A percentile compares a stretch with the other conserved stretches of the same genome.
Evolutionary conservation across 2,329 filamentous ascomycete genomes (phyloP).

Genomic region (Aspergillus uvarum): DNA sequence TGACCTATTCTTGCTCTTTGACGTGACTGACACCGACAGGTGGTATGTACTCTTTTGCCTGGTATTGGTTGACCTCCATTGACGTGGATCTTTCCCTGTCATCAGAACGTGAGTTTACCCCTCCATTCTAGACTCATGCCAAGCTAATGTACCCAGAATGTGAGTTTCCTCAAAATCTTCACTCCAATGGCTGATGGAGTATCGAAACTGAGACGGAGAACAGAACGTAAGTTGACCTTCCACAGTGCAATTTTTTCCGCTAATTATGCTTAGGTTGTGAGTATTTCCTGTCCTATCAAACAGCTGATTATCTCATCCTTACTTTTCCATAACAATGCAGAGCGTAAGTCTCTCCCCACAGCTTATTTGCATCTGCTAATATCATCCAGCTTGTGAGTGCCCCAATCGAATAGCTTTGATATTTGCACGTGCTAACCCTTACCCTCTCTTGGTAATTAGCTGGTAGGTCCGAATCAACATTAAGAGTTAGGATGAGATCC

Average conservation of each 20-base stretch:
- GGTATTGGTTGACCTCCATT: slow-evolving; percentile 6
- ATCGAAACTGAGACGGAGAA: neutral
- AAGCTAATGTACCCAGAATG: neutral
- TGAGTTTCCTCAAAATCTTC: neutral
- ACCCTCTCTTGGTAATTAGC: neutral
- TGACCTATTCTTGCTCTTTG: neutral
- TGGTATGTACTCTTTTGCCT: slow-evolving; percentile 10
- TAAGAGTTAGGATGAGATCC: neutral
- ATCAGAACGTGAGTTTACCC: slow-evolving; percentile 11
- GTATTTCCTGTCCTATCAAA: neutral
- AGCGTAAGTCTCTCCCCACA: slow-evolving; percentile 3
- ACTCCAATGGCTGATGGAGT: neutral
- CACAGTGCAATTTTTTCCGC: neutral
- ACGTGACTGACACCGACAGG: slow-evolving; percentile 12
- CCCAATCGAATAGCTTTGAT: neutral
- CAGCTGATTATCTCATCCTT: neutral
- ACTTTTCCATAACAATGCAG: neutral
- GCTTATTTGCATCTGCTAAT: neutral
- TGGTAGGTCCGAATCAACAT: neutral
- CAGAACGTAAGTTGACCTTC: neutral
- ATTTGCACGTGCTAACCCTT: neutral
- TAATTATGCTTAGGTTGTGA: neutral
- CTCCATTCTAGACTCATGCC: neutral
- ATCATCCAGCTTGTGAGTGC: neutral
- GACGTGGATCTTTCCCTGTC: neutral